These are phyloP conservation scores for Petunia secreta DNA, from an alignment of 257 asterid species.

Conservation along the genomic window DNA sequence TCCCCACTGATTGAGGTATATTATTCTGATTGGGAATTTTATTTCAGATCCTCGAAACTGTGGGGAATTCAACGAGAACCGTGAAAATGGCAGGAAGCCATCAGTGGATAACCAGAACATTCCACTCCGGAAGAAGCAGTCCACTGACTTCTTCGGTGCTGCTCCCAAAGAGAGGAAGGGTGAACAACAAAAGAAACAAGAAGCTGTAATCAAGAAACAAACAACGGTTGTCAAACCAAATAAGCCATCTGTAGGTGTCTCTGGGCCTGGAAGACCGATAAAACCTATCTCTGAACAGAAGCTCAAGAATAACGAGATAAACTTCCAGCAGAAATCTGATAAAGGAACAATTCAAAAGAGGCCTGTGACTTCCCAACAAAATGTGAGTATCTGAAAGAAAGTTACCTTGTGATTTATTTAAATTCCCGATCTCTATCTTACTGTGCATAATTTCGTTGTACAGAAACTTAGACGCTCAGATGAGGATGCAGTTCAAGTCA, in stretches of 20 bases:
- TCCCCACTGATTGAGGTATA: slow-evolving; percentile 50
- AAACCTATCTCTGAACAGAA: slow-evolving; percentile 50
- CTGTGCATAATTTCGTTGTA: not conserved
- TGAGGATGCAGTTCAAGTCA: slow-evolving; percentile 52
- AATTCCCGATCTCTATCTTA: not conserved
- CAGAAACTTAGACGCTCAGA: slow-evolving; percentile 48
- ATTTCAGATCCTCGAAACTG: slow-evolving; percentile 80
- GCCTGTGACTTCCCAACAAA: slow-evolving; percentile 52
- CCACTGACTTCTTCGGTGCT: slow-evolving; percentile 30
- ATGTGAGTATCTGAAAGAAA: slow-evolving; percentile 43
- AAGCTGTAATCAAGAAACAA: slow-evolving; percentile 50
- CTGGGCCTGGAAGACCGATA: slow-evolving; percentile 53
- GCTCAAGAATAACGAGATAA: slow-evolving; percentile 38
- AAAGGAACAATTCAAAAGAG: slow-evolving; percentile 48
- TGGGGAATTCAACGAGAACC: slow-evolving; percentile 81
- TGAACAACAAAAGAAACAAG: slow-evolving; percentile 51
- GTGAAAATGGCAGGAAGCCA: slow-evolving; percentile 66
- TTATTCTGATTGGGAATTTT: slow-evolving; percentile 48
- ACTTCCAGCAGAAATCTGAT: slow-evolving; percentile 48
- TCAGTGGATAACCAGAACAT: slow-evolving; percentile 37
- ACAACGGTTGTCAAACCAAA: slow-evolving; percentile 45
- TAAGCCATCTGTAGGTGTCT: slow-evolving; percentile 41
- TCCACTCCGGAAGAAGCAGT: slow-evolving; percentile 37
- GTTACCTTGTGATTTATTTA: not conserved
- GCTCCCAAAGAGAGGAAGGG: slow-evolving; percentile 46